A percentile compares a stretch with the other conserved stretches of the same genome.
Conservation (phyloP, 441 rosid genomes). For the Sinapis alba region DNA sequence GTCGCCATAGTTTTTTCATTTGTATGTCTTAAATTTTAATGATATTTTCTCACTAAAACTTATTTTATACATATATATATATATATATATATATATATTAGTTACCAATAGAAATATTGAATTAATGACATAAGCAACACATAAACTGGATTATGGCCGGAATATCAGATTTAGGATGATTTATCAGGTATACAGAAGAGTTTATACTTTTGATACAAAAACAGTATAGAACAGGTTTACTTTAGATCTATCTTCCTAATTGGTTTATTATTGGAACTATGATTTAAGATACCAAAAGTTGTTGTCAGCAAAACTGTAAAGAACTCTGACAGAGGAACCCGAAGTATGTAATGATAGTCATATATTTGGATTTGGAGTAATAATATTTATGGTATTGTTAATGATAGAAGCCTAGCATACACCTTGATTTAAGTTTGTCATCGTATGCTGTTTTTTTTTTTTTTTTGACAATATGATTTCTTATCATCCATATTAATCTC, state of each 20-base stretch:
- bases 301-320: constrained; percentile 26
- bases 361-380: background rate
- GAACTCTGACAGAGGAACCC: constrained; percentile 22
- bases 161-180: background rate
- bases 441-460: background rate
- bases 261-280: constrained; percentile 33
- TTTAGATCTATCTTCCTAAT: constrained; percentile 40
- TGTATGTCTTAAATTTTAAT: too few relatives aligned
- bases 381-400: background rate
- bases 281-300: constrained; percentile 36
- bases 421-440: background rate
- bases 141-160: background rate
- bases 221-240: constrained; percentile 15
- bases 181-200: background rate
- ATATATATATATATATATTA: too few relatives aligned
- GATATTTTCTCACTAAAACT: too few relatives aligned
- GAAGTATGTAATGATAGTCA: background rate
- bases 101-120: too few relatives aligned
- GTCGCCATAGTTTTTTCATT: too few relatives aligned
- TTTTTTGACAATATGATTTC: too few relatives aligned
- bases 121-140: background rate
- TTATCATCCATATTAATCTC: background rate
- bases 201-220: background rate
- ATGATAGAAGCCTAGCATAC: background rate
- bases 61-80: too few relatives aligned